Evolutionary conservation across 2,329 filamentous ascomycete species (phyloP).

Genomic region (Neonectria ditissima): DNA sequence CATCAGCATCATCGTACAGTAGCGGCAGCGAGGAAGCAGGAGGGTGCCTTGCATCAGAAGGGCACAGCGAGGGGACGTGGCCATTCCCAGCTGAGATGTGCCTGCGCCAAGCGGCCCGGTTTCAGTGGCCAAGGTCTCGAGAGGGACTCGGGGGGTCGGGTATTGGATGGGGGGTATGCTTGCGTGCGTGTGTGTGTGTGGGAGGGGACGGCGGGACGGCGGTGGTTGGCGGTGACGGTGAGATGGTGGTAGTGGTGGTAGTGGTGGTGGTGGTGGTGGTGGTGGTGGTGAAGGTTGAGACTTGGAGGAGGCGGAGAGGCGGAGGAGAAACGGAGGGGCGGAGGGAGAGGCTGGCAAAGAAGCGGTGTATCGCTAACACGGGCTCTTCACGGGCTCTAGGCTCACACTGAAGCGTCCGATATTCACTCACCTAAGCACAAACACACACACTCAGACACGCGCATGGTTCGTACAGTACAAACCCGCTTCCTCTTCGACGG

Average conservation of each 20-base stretch:
- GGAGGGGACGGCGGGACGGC: slow-evolving; percentile 3
- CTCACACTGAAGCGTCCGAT: neutral
- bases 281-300: slow-evolving; percentile 12
- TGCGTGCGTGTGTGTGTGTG: neutral
- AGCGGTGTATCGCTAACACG: slow-evolving; percentile 23
- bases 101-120: slow-evolving; percentile 25
- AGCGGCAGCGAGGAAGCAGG: slow-evolving; percentile 7
- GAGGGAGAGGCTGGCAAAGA: slow-evolving; percentile 24
- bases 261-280: slow-evolving; percentile 13
- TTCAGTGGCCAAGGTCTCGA: slow-evolving; percentile 25
- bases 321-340: neutral
- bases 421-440: neutral
- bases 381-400: neutral
- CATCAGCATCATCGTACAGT: slow-evolving; percentile 13
- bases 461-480: too few species aligned
- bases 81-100: slow-evolving; percentile 34
- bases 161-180: slow-evolving; percentile 8
- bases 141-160: neutral
- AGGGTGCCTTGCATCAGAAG: slow-evolving; percentile 41
- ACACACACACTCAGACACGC: neutral
- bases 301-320: neutral
- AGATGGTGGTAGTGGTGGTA: slow-evolving; percentile 17
- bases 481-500: neutral
- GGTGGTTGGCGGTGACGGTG: slow-evolving; percentile 11
- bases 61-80: slow-evolving; percentile 23